phyloP scores from a whole-genome alignment of 176 grass and related monocot species.

The Cenchrus purpureus region DNA sequence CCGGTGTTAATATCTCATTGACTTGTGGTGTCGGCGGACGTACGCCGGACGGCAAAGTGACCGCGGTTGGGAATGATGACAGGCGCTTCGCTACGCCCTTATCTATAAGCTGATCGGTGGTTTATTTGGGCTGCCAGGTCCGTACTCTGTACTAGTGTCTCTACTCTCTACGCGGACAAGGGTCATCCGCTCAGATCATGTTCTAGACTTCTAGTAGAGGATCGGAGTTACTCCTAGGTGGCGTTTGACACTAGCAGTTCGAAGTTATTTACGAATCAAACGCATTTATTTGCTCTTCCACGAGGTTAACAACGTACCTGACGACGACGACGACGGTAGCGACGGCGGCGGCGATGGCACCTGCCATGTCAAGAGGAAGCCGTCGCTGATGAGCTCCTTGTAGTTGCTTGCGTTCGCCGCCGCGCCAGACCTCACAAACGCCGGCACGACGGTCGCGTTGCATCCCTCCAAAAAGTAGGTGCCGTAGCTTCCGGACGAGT shows the following conservation, averaged over 20 bases:
- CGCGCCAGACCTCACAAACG: rapidly evolving
- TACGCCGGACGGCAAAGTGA: neutral
- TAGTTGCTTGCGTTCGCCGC: neutral
- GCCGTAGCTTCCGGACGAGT: neutral
- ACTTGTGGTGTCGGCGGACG: neutral
- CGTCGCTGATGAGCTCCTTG: neutral
- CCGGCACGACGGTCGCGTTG: neutral
- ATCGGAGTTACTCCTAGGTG: too few relatives aligned
- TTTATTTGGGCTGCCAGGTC: neutral
- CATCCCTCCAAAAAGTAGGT: neutral
- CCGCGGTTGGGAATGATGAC: neutral
- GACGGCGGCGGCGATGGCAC: rapidly evolving
- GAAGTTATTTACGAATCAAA: too few relatives aligned
- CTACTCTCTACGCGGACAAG: neutral
- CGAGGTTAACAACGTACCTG: too few relatives aligned
- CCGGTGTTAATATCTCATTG: neutral
- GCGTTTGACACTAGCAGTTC: too few relatives aligned
- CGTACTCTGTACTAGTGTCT: too few relatives aligned
- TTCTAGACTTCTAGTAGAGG: neutral
- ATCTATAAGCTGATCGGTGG: neutral
- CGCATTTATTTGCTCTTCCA: too few relatives aligned
- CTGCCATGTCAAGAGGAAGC: constrained; percentile 43
- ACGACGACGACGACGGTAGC: too few relatives aligned
- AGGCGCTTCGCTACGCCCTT: neutral
- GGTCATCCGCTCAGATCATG: neutral